Conservation (phyloP, 2,329 filamentous ascomycete species). For the Emmonsia crescens region DNA sequence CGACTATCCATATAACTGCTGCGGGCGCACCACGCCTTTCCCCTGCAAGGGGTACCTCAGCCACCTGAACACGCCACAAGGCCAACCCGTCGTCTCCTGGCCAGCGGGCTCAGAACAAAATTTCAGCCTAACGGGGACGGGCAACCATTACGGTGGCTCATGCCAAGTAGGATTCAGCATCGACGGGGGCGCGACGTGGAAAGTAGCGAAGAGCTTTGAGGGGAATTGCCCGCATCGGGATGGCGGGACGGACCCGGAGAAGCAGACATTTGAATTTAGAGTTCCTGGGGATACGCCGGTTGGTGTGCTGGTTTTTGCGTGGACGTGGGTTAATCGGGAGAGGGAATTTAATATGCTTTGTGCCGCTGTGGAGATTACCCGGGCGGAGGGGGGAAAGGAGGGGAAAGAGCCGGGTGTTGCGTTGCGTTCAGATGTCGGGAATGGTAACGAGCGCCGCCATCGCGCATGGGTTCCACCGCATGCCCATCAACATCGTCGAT, state of each 20-base stretch:
- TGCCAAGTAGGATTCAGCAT: slow-evolving; percentile 38
- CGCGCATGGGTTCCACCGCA: not conserved
- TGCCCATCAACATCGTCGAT: not conserved
- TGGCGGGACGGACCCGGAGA: slow-evolving; percentile 26
- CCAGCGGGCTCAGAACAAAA: slow-evolving; percentile 31
- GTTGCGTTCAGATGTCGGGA: not conserved
- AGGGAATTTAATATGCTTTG: slow-evolving; percentile 38
- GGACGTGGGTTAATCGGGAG: slow-evolving; percentile 40
- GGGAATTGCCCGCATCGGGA: slow-evolving; percentile 38
- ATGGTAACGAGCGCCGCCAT: not conserved
- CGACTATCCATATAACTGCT: slow-evolving; percentile 38
- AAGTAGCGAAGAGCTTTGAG: slow-evolving; percentile 36
- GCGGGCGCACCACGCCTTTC: slow-evolving; percentile 26
- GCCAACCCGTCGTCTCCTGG: slow-evolving; percentile 35
- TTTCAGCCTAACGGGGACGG: slow-evolving; percentile 23
- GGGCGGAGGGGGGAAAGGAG: not conserved
- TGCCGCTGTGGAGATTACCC: slow-evolving; percentile 33
- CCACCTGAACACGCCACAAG: slow-evolving; percentile 34
- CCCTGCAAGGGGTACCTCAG: slow-evolving; percentile 36
- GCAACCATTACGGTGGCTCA: slow-evolving; percentile 38
- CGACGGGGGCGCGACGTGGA: slow-evolving; percentile 36
- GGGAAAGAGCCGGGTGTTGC: not conserved
- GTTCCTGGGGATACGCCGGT: slow-evolving; percentile 34
- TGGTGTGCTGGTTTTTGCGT: slow-evolving; percentile 35
- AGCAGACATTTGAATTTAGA: slow-evolving; percentile 36